phyloP scores from a whole-genome alignment of 1,284 basidiomycete genomes.

The Chiua sp. region DNA sequence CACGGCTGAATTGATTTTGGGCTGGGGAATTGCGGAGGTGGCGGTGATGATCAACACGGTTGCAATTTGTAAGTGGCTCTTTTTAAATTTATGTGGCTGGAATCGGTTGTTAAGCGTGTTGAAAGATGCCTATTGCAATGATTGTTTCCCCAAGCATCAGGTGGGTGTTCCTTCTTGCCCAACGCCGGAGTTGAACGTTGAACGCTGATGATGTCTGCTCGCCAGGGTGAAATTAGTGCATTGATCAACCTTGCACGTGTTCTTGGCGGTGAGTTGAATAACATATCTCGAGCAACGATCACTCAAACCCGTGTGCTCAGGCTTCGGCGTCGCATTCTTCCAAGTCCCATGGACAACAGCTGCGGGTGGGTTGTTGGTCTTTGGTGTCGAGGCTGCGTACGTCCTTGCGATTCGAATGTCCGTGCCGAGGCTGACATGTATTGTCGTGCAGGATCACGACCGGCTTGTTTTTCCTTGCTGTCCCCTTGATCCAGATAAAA shows the following conservation, averaged over 20 bases:
- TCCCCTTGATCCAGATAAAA: constrained; percentile 51
- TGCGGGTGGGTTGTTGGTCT: constrained; percentile 51
- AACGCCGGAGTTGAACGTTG: no score
- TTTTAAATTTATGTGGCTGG: neutral
- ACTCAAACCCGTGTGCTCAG: constrained; percentile 7
- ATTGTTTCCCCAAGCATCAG: constrained; percentile 47
- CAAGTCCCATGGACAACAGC: constrained; percentile 59
- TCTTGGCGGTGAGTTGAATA: constrained; percentile 43
- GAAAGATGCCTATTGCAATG: constrained; percentile 56
- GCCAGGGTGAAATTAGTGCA: constrained; percentile 56
- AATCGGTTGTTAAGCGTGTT: neutral
- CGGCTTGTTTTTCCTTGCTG: constrained; percentile 52
- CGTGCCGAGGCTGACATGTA: no score
- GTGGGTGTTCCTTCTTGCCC: constrained; percentile 15
- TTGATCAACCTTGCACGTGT: constrained; percentile 56
- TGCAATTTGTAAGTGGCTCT: constrained; percentile 60
- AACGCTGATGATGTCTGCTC: neutral
- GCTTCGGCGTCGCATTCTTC: constrained; percentile 60
- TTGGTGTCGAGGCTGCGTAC: constrained; percentile 55
- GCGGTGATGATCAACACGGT: constrained; percentile 71
- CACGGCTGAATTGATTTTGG: constrained; percentile 62
- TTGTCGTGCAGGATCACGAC: constrained; percentile 42
- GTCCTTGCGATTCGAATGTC: constrained; percentile 11
- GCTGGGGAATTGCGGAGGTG: constrained; percentile 69
- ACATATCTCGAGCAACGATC: neutral